phyloP scores from a whole-genome alignment of 1,284 basidiomycete species.

The Marasmius tenuissimus region DNA sequence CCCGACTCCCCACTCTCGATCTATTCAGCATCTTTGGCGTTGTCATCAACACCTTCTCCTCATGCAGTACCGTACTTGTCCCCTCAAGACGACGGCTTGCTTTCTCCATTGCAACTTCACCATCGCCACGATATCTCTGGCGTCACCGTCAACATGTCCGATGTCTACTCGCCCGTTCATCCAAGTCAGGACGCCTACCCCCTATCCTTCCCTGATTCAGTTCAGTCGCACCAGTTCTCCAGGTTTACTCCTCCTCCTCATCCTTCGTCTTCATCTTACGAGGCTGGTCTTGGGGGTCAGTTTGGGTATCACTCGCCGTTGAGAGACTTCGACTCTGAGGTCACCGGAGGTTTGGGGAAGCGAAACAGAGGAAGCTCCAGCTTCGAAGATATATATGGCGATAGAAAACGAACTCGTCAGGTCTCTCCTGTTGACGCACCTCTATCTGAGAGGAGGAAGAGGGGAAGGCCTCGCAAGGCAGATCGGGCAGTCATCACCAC shows the following conservation, averaged over 20 bases:
- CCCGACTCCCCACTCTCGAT: background rate
- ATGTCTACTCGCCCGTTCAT: background rate
- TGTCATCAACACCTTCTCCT: background rate
- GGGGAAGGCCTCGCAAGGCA: background rate
- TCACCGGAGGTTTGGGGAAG: background rate
- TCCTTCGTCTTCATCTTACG: background rate
- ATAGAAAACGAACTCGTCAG: background rate
- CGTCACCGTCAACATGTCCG: background rate
- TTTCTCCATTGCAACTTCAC: background rate
- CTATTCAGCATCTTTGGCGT: background rate
- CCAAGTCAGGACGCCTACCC: background rate
- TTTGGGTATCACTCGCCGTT: slow-evolving; percentile 1
- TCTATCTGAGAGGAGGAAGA: too few relatives aligned
- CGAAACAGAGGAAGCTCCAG: background rate
- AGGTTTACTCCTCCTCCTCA: background rate
- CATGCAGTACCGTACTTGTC: background rate
- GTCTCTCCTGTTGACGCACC: background rate
- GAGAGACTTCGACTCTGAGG: background rate
- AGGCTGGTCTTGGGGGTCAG: background rate
- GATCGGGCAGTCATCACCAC: background rate
- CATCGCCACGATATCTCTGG: background rate
- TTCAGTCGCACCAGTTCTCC: background rate
- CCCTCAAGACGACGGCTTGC: background rate
- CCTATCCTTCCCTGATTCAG: background rate
- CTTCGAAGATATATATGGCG: background rate